Conservation (phyloP, 208 protist species). For the Ichthyophonus hoferi region DNA sequence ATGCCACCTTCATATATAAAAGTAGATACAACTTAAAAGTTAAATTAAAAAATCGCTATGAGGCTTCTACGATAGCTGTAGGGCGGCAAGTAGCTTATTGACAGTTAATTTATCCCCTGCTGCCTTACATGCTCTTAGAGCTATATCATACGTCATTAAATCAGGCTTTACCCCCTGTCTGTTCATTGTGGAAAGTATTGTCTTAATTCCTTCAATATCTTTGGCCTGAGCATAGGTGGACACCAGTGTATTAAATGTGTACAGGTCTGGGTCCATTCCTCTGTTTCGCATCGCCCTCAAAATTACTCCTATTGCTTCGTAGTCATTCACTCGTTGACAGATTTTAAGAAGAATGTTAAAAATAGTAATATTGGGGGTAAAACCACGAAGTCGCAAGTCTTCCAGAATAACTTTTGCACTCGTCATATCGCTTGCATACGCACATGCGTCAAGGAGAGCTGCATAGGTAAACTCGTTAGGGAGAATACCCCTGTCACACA, state of each 20-base stretch:
- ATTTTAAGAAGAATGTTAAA: not conserved
- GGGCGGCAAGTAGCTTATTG: not conserved
- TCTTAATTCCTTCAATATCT: not conserved
- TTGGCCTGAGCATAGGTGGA: not conserved
- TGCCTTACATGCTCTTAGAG: not conserved
- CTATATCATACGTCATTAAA: not conserved
- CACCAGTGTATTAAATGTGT: not conserved
- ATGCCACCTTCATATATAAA: no score
- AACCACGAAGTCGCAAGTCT: not conserved
- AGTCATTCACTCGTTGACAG: not conserved
- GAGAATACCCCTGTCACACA: not conserved
- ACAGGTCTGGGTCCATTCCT: not conserved
- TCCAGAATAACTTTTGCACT: not conserved
- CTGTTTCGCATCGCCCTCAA: not conserved
- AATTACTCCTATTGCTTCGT: not conserved
- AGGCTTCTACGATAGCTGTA: not conserved
- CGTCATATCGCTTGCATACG: not conserved
- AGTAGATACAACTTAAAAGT: no score
- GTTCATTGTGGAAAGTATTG: not conserved
- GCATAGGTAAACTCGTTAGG: not conserved
- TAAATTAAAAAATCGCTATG: no score
- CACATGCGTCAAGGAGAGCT: not conserved
- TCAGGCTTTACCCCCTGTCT: not conserved
- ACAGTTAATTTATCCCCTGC: not conserved
- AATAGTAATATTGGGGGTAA: not conserved